Percentiles rank a stretch among this genome's conserved stretches.
These are phyloP conservation scores for Solanum neorickii DNA, from an alignment of 257 asterid species.

Conservation along the genomic window DNA sequence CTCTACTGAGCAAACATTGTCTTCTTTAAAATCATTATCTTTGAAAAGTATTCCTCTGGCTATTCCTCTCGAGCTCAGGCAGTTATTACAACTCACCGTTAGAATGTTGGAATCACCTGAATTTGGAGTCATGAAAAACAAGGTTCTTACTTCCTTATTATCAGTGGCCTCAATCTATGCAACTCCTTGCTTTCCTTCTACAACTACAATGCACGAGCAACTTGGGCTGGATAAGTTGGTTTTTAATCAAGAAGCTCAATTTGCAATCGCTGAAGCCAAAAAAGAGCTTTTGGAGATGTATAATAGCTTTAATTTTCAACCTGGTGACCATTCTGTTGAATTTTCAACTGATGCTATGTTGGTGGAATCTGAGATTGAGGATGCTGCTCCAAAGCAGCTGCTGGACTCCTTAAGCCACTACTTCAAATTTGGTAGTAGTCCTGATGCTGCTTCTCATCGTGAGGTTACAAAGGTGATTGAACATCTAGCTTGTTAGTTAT, in stretches of 20 bases:
- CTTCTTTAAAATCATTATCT: constrained; percentile 52
- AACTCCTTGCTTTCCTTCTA: constrained; percentile 18
- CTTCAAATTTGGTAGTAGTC: constrained; percentile 25
- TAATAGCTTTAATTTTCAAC: constrained; percentile 25
- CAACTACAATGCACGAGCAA: constrained; percentile 20
- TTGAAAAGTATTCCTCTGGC: constrained; percentile 30
- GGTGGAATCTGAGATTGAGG: constrained; percentile 39
- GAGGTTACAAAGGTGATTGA: constrained; percentile 58
- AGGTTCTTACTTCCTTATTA: constrained; percentile 38
- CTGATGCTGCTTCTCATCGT: constrained; percentile 30
- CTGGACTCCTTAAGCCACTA: constrained; percentile 36
- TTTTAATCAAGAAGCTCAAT: constrained; percentile 21
- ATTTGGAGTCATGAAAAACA: constrained; percentile 40
- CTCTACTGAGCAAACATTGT: constrained; percentile 53
- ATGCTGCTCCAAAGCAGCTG: constrained; percentile 59
- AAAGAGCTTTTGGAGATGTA: constrained; percentile 47
- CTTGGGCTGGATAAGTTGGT: constrained; percentile 10
- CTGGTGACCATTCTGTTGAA: constrained; percentile 29
- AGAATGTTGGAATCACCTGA: constrained; percentile 42
- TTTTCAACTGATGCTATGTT: constrained; percentile 29
- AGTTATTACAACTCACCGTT: constrained; percentile 37
- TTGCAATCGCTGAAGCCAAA: constrained; percentile 39
- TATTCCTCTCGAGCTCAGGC: constrained; percentile 51
- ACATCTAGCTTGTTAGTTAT: background rate
- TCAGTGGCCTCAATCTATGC: constrained; percentile 47